A percentile compares a stretch with the other conserved stretches of the same genome.
Evolutionary conservation across 441 rosid species (phyloP).

Genomic region (Adansonia grandidieri): DNA sequence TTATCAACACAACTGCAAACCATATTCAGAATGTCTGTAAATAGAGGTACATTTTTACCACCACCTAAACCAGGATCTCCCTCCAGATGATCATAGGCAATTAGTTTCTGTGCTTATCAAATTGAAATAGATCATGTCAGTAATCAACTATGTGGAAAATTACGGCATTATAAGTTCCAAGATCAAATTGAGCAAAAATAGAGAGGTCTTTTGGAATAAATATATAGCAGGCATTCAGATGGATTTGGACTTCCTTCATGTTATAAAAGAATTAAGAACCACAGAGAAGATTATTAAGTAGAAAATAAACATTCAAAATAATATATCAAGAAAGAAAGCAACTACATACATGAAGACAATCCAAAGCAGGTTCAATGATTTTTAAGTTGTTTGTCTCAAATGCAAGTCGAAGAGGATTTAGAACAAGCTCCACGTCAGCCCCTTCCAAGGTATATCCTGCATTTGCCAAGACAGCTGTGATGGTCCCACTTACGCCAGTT

Average conservation of each 20-base stretch:
- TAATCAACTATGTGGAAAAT: neutral
- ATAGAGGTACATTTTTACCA: constrained; percentile 80
- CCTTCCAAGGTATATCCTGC: constrained; percentile 89
- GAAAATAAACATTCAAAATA: constrained; percentile 8
- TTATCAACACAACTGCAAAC: constrained; percentile 92
- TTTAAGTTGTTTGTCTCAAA: constrained; percentile 92
- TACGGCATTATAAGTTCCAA: neutral
- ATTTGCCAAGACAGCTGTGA: constrained; percentile 71
- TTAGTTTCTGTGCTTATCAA: constrained; percentile 73
- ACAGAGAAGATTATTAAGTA: neutral
- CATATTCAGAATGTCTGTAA: constrained; percentile 93
- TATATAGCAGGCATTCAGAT: constrained; percentile 20
- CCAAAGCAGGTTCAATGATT: constrained; percentile 93
- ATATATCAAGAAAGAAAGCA: constrained; percentile 14
- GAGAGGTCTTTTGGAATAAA: neutral
- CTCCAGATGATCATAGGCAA: constrained; percentile 96
- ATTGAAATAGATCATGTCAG: constrained; percentile 36
- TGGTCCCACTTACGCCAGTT: constrained; percentile 32
- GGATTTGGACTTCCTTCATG: constrained; percentile 7
- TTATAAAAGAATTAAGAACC: neutral
- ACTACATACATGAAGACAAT: constrained; percentile 94
- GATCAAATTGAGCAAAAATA: constrained; percentile 7
- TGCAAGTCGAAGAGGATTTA: constrained; percentile 92
- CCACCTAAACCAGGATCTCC: constrained; percentile 98
- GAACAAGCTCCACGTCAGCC: constrained; percentile 84